Conservation (phyloP, 306 rosid genomes). For the Abrus precatorius region DNA sequence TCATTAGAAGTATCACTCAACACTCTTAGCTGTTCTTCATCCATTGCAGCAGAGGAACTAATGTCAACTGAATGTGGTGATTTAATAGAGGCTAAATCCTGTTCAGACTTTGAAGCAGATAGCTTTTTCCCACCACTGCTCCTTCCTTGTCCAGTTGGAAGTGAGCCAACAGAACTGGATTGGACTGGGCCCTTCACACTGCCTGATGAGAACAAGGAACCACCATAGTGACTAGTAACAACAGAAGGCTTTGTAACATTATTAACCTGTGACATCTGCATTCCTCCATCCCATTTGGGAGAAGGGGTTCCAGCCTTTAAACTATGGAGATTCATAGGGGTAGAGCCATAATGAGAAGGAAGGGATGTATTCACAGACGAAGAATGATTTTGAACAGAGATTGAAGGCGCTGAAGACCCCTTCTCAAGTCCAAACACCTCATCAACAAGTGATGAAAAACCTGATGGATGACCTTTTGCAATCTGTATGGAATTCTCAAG, state of each 20-base stretch:
- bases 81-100: constrained; percentile 87
- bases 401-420: constrained; percentile 69
- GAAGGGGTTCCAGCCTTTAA: constrained; percentile 73
- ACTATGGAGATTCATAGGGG: constrained; percentile 62
- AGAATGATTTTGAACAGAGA: constrained; percentile 62
- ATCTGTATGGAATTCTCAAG: constrained; percentile 67
- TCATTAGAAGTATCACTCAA: constrained; percentile 73
- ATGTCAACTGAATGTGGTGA: constrained; percentile 75
- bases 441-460: constrained; percentile 92
- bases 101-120: constrained; percentile 94
- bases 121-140: constrained; percentile 62
- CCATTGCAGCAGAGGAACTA: constrained; percentile 68
- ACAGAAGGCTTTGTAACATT: constrained; percentile 59
- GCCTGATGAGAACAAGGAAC: constrained; percentile 68
- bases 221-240: constrained; percentile 60
- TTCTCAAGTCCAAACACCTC: constrained; percentile 91
- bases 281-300: constrained; percentile 86
- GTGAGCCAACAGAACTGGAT: constrained; percentile 72
- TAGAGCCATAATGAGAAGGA: constrained; percentile 74
- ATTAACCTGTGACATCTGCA: constrained; percentile 69
- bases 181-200: constrained; percentile 76
- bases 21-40: constrained; percentile 78
- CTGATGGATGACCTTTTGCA: constrained; percentile 74
- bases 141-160: constrained; percentile 75
- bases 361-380: constrained; percentile 65